Evolutionary conservation across 2,329 filamentous ascomycete species (phyloP).

Genomic region (Stromatinia cepivora): DNA sequence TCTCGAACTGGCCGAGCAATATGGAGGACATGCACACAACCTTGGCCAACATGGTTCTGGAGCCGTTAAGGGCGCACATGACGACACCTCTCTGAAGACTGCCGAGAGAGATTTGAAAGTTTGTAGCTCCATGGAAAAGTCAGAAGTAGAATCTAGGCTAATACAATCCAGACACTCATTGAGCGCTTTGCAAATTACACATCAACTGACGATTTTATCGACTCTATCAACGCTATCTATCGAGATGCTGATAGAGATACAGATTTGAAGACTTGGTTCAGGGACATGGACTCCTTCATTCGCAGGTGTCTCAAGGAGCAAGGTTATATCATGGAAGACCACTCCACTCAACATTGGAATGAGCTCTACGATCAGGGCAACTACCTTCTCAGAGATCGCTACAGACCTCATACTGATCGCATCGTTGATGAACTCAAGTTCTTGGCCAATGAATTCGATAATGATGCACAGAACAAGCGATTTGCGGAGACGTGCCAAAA

Average conservation of each 20-base stretch:
- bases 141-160: slow-evolving; percentile 18
- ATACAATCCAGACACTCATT: slow-evolving; percentile 65
- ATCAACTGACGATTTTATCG: slow-evolving; percentile 81
- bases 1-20: slow-evolving; percentile 79
- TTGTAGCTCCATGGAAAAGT: neutral
- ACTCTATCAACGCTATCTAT: slow-evolving; percentile 83
- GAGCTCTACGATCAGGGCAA: slow-evolving; percentile 80
- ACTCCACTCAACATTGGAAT: slow-evolving; percentile 79
- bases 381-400: slow-evolving; percentile 85
- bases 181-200: slow-evolving; percentile 97
- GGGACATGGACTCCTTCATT: slow-evolving; percentile 71
- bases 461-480: slow-evolving; percentile 80
- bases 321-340: slow-evolving; percentile 85
- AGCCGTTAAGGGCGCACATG: slow-evolving; percentile 71
- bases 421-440: slow-evolving; percentile 90
- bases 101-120: slow-evolving; percentile 76
- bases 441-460: slow-evolving; percentile 82
- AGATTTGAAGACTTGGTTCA: slow-evolving; percentile 90
- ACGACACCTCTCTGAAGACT: slow-evolving; percentile 60
- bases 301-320: slow-evolving; percentile 83
- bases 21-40: slow-evolving; percentile 70
- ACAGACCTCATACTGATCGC: slow-evolving; percentile 80
- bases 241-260: slow-evolving; percentile 80
- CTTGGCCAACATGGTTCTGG: slow-evolving; percentile 64
- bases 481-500: slow-evolving; percentile 77